These are phyloP conservation scores for Plasmodium vivax DNA, from an alignment of 169 alveolate genomes.

Conservation along the genomic window DNA sequence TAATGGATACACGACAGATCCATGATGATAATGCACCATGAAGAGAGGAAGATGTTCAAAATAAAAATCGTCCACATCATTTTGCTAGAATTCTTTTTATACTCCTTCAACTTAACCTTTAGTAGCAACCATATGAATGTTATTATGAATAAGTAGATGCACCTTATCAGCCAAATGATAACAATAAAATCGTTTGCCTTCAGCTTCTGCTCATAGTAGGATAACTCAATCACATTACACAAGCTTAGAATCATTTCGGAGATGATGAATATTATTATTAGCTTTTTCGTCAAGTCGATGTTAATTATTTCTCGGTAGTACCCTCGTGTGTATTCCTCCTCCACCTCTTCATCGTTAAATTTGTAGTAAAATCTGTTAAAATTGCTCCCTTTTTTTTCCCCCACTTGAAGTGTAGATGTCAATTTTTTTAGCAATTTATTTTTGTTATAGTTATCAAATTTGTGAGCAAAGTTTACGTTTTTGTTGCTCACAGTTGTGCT, in stretches of 20 bases:
- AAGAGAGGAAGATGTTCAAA: constrained; percentile 61
- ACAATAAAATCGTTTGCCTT: constrained; percentile 75
- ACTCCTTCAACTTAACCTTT: constrained; percentile 71
- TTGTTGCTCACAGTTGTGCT: constrained; percentile 9
- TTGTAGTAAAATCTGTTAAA: constrained; percentile 73
- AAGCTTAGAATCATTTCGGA: constrained; percentile 85
- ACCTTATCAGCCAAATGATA: constrained; percentile 89
- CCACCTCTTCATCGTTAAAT: constrained; percentile 88
- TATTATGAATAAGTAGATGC: constrained; percentile 84
- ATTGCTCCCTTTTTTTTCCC: constrained; percentile 22
- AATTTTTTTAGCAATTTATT: constrained; percentile 40
- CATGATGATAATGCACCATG: constrained; percentile 67
- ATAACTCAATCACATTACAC: constrained; percentile 82
- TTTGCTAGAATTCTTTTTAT: constrained; percentile 63
- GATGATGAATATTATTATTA: constrained; percentile 87
- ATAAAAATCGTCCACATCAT: constrained; percentile 73
- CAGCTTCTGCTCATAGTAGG: constrained; percentile 50
- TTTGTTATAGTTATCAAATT: constrained; percentile 61
- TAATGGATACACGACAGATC: constrained; percentile 56
- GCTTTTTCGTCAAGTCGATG: constrained; percentile 88
- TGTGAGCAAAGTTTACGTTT: constrained; percentile 28
- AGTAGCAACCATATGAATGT: constrained; percentile 88
- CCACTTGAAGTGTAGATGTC: constrained; percentile 40
- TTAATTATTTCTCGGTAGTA: constrained; percentile 88
- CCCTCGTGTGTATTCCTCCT: constrained; percentile 87